phyloP scores from a whole-genome alignment of 2,329 filamentous ascomycete species.

The Penicillium sp. region DNA sequence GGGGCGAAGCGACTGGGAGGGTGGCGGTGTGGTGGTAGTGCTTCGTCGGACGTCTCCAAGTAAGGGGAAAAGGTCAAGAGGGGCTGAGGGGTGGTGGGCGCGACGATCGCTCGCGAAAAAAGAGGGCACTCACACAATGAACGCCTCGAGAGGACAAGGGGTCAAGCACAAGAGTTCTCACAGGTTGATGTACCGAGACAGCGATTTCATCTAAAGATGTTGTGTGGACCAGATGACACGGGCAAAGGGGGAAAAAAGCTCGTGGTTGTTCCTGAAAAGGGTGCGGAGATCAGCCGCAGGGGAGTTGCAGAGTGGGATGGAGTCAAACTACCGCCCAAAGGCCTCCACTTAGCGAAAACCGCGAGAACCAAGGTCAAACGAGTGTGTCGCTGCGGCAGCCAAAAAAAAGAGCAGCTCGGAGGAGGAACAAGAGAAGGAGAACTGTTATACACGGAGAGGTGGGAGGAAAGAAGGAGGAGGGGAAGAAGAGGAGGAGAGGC shows the following conservation, averaged over 20 bases:
- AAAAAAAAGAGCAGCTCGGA: conserved; percentile 21
- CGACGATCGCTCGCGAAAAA: conserved; percentile 30
- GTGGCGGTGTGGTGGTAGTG: conserved; percentile 36
- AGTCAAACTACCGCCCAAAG: conserved; percentile 27
- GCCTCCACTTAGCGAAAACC: conserved; percentile 25
- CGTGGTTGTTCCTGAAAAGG: conserved; percentile 28
- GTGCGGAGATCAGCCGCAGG: conserved; percentile 41
- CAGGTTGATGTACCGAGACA: conserved; percentile 8
- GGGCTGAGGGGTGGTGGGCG: conserved; percentile 41
- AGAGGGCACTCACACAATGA: conserved; percentile 42
- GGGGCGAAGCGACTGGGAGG: conserved; percentile 14
- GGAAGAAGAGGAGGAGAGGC: conserved; percentile 22
- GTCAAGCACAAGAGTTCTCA: conserved; percentile 13
- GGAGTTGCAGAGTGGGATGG: conserved; percentile 31
- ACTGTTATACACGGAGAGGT: conserved; percentile 29
- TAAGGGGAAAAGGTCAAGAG: conserved; percentile 40
- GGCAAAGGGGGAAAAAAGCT: not conserved
- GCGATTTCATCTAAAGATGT: conserved; percentile 23
- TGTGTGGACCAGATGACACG: not conserved
- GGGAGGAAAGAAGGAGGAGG: conserved; percentile 22
- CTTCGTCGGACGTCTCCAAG: conserved; percentile 27
- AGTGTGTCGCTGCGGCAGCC: conserved; percentile 25
- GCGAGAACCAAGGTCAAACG: conserved; percentile 27
- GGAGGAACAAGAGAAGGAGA: conserved; percentile 22
- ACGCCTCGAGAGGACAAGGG: conserved; percentile 38